Base-by-base conservation (phyloP, 1,284 basidiomycete species). In the Ceratobasidium sp. region DNA sequence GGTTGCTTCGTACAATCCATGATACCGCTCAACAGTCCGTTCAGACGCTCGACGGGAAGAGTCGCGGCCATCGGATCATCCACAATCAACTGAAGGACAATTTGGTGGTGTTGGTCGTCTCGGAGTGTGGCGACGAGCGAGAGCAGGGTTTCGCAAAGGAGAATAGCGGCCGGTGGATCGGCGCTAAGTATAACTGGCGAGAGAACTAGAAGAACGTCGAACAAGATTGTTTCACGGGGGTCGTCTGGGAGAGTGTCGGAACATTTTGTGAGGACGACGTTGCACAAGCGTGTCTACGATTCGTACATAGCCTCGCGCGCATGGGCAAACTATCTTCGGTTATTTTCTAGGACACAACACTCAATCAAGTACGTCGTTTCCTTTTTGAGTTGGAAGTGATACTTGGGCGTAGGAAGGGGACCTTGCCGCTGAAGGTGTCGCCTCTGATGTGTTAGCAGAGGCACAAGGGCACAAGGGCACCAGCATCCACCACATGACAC, bases 71-170 rank as follows among this genome's bases (percentile, higher is more conserved):
- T 89, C 0, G 88, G 86, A 78, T 92, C 91, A 12, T 91, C 89
- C 15, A 91, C 89, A 12, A 90, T 87, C 0, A 91, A 90, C 78
- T 93, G 91, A 1, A 93, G 84, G 67, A 92, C 86, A 33, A 91
- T 83, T 80, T 94, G 92, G 76, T 92, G 89, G 39, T 89, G 90
- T 72, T 92, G 86, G 79, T 95, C 94, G 84, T 94, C 93, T 12
- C 95, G 89, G n/a, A 99, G 86, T 82, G 95, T 95, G 3, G 95
- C 96, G 79, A 97, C 92, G 5, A 92, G 89, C 0, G 95, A 94
- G 26, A 99, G 85, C 3, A 95, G 89, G 0, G 92, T 91, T 82
- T 97, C 96, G 0, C 95, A 93, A 2, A 98, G 88, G 6, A 97
- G 86, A 46, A 97, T 89, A 1, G 94, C 90, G 0, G 95, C 94